phyloP scores from a whole-genome alignment of 1,284 basidiomycete species.

The Dichomitus squalens region DNA sequence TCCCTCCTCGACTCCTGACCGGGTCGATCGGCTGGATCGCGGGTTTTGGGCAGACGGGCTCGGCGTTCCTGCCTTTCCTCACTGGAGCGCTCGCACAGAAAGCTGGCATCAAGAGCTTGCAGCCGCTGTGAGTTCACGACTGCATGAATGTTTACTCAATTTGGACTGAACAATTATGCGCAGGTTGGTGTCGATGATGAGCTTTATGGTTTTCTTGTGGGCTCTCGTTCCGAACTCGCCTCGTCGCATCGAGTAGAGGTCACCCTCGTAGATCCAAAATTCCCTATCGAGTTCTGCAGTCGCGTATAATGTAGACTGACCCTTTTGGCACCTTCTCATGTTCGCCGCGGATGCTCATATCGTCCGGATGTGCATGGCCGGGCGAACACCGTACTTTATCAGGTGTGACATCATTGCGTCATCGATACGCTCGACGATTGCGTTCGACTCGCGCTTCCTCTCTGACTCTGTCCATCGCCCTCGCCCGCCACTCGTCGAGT shows the following conservation, averaged over 20 bases:
- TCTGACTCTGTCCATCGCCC: neutral
- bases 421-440: neutral
- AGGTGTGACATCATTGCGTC: neutral
- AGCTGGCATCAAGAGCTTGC: slow-evolving; percentile 37
- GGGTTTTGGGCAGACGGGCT: slow-evolving; percentile 55
- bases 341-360: neutral
- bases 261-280: neutral
- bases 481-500: neutral
- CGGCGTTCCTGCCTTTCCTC: slow-evolving; percentile 57
- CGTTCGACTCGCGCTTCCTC: neutral
- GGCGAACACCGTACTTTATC: neutral
- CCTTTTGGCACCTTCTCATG: neutral
- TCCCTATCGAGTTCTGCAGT: neutral
- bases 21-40: slow-evolving; percentile 63
- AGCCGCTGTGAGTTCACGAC: slow-evolving; percentile 21
- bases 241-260: slow-evolving; percentile 17
- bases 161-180: neutral
- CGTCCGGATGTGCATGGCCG: neutral
- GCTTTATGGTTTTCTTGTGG: slow-evolving; percentile 28
- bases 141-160: neutral
- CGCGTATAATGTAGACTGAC: neutral
- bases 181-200: slow-evolving; percentile 30
- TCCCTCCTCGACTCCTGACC: slow-evolving; percentile 55
- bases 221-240: slow-evolving; percentile 22
- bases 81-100: slow-evolving; percentile 54